Conservation (phyloP, 371 early-diverging fungal genomes). For the Syncephalastrum monosporum region DNA sequence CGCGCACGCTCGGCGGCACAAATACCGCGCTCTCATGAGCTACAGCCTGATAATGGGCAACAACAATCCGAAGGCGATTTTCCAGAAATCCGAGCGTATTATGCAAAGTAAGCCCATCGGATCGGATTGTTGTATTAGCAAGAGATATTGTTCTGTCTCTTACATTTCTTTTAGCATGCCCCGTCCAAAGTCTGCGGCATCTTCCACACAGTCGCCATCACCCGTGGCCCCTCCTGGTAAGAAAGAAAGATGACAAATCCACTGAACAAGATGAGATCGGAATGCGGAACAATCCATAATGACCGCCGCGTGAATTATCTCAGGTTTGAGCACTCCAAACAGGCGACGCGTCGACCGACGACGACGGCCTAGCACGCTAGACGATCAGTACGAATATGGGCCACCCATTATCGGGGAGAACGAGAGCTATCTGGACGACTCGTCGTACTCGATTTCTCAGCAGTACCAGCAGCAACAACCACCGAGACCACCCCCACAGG, state of each 20-base stretch:
- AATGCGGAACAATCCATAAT: too few relatives aligned
- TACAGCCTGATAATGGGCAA: background rate
- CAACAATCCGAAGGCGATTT: constrained; percentile 21
- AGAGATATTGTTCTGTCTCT: constrained; percentile 1
- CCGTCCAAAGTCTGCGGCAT: background rate
- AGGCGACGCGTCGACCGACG: constrained; percentile 8
- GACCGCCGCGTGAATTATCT: background rate
- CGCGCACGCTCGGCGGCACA: too few relatives aligned
- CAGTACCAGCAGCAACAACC: background rate
- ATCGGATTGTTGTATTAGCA: background rate
- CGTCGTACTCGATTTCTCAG: background rate
- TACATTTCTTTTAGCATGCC: constrained; percentile 5
- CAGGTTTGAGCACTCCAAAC: background rate
- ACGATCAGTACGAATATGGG: background rate
- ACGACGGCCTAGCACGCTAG: background rate
- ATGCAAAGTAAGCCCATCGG: constrained; percentile 29
- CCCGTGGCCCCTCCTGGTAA: constrained; percentile 3
- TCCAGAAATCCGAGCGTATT: constrained; percentile 44
- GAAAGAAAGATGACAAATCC: background rate
- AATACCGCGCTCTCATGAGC: too few relatives aligned
- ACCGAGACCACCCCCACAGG: constrained; percentile 53
- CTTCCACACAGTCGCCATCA: constrained; percentile 1
- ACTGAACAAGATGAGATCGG: background rate
- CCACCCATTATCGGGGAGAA: too few relatives aligned
- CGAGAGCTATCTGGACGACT: background rate